Percentiles rank a stretch among this genome's conserved stretches.
Evolutionary conservation across 2,329 filamentous ascomycete genomes (phyloP).

Genomic region (Drechslerella coelobrocha): DNA sequence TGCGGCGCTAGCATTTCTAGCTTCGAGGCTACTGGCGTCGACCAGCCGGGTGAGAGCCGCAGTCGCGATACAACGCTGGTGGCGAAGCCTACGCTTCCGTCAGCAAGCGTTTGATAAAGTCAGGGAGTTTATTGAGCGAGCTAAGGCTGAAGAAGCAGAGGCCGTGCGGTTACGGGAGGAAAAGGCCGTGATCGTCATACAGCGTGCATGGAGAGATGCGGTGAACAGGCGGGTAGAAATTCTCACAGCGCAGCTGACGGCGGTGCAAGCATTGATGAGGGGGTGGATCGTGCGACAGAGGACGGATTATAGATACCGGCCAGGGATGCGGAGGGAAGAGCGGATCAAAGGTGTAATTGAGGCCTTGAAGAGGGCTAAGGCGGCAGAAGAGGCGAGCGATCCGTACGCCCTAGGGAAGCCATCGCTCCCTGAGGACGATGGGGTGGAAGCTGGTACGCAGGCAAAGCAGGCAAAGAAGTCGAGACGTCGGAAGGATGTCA

Average conservation of each 20-base stretch:
- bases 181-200: constrained; percentile 51
- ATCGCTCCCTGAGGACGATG: not conserved
- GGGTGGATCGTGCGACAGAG: constrained; percentile 21
- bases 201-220: constrained; percentile 52
- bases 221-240: constrained; percentile 22
- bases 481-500: constrained; percentile 8
- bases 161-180: constrained; percentile 13
- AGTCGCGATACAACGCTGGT: constrained; percentile 51
- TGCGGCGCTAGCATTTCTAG: constrained; percentile 67
- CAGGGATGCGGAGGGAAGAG: not conserved
- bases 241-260: constrained; percentile 6
- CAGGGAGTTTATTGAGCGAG: constrained; percentile 19
- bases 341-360: constrained; percentile 6
- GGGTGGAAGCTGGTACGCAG: constrained; percentile 6
- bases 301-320: constrained; percentile 25
- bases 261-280: constrained; percentile 12
- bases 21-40: constrained; percentile 65
- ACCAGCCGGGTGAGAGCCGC: constrained; percentile 55
- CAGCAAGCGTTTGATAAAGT: constrained; percentile 40
- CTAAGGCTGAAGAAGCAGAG: constrained; percentile 31
- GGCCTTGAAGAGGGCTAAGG: constrained; percentile 5
- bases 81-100: constrained; percentile 48
- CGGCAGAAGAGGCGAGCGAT: constrained; percentile 16
- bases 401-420: constrained; percentile 22
- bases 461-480: constrained; percentile 10